Base-by-base conservation (phyloP, 2,329 filamentous ascomycete genomes). In the Aaosphaeria pasadenensis region DNA sequence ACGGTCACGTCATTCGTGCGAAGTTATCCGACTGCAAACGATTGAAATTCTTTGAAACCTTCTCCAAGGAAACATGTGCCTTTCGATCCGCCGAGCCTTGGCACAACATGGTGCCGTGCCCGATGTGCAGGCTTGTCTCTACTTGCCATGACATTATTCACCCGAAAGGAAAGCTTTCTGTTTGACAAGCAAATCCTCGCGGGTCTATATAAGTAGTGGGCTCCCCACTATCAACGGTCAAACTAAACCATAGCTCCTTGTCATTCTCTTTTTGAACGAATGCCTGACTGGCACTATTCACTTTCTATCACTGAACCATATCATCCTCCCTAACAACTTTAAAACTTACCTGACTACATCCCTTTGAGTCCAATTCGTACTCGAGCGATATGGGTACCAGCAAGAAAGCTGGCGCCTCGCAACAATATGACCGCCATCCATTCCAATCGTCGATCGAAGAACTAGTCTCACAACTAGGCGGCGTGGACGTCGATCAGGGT, bases 371-470 rank as follows among this genome's bases (percentile, higher is more conserved):
- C 42, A 24, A 30, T 35, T 39, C 7, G 7, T 45, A 7, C 6
- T 9, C 11, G 9, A 36, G 6, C 50, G 35, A 29, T 2, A 58
- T 58, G 53, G 50, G 55, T 42, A 46, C 53, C 32, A 39, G 30
- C 13, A 57, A 54, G 40, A 45, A 46, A 36, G 39, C 48, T 35
- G 47, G 31, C 11, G 42, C 46, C 6, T 17, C 17, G 11, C 46
- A 51, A 30, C 43, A 53, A 42, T 59, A 59, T 45, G 49, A 52
- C 11, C 50, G 52, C 33, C 56, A 57, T 32, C 56, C 56, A 6
- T 59, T 49, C 43, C 55, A 53, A 44, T 46, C 54, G 17, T 45
- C 53, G 7, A 17, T 53, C 30, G 49, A 53, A 6, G 30, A 56
- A 30, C 11, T 57, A 7, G 41, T 40, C 11, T 46, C 43, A n/a